phyloP scores from a whole-genome alignment of 305 asterid species.

The Striga hermonthica region DNA sequence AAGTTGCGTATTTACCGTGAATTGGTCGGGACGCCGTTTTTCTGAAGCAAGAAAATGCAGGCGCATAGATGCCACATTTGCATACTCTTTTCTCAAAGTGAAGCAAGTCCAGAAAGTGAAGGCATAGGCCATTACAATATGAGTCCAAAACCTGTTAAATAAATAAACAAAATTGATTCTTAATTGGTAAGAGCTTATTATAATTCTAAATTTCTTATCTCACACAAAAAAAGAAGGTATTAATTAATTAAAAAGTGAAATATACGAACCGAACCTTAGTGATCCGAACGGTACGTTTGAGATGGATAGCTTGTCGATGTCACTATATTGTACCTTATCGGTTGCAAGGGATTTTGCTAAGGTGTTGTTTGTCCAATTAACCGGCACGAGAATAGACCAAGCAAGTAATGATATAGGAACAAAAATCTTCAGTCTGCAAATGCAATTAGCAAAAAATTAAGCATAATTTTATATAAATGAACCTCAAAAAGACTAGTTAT shows the following conservation, averaged over 20 bases:
- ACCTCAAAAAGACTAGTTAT: background rate
- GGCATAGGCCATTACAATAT: slow-evolving; percentile 76
- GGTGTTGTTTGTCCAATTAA: slow-evolving; percentile 85
- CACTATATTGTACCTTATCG: slow-evolving; percentile 44
- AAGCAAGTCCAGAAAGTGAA: slow-evolving; percentile 91
- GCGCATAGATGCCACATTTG: slow-evolving; percentile 59
- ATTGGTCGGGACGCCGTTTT: slow-evolving; percentile 89
- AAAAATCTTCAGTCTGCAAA: slow-evolving; percentile 80
- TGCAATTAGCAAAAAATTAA: slow-evolving; percentile 24
- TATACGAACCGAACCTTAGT: slow-evolving; percentile 45
- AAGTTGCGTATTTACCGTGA: slow-evolving; percentile 34
- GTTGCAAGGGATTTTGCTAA: slow-evolving; percentile 44
- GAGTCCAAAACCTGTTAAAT: slow-evolving; percentile 84
- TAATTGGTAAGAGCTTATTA: background rate
- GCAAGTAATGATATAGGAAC: slow-evolving; percentile 73
- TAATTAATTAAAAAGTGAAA: background rate
- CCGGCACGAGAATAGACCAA: slow-evolving; percentile 80
- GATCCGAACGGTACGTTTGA: slow-evolving; percentile 76
- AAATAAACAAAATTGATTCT: background rate
- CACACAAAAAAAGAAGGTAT: background rate
- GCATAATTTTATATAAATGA: slow-evolving; percentile 15
- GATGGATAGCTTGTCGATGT: slow-evolving; percentile 85
- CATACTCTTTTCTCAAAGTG: slow-evolving; percentile 60
- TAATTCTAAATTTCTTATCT: background rate
- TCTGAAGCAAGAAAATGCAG: slow-evolving; percentile 80